phyloP scores from a whole-genome alignment of 768 basidiomycete species.

The Gloeopeniophorella convolvens region DNA sequence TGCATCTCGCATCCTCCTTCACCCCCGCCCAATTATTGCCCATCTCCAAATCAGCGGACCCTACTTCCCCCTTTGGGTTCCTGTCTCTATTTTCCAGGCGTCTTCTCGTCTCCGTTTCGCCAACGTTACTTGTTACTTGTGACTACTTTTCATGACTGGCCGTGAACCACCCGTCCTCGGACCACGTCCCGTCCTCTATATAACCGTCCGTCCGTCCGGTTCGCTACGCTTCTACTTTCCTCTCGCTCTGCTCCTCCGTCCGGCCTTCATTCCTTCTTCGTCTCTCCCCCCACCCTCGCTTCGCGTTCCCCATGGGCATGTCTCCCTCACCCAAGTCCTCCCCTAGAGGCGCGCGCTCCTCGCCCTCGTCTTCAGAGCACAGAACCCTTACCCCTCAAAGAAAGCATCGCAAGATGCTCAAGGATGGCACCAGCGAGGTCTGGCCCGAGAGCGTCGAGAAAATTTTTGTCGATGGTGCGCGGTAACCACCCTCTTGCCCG shows the following conservation, averaged over 20 bases:
- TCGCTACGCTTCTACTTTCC: slow-evolving; percentile 10
- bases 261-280: not conserved
- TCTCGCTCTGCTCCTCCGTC: not conserved
- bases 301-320: slow-evolving; percentile 19
- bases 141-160: slow-evolving; percentile 26
- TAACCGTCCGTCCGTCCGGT: slow-evolving; percentile 17
- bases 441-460: slow-evolving; percentile 78
- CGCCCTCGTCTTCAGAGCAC: slow-evolving; percentile 25
- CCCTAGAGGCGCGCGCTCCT: slow-evolving; percentile 12
- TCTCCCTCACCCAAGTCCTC: slow-evolving; percentile 26
- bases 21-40: slow-evolving; percentile 10
- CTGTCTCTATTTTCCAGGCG: slow-evolving; percentile 22
- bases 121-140: slow-evolving; percentile 3
- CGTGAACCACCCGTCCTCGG: slow-evolving; percentile 15
- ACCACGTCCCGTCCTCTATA: slow-evolving; percentile 17
- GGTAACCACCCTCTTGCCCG: not conserved
- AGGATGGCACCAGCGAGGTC: slow-evolving; percentile 71
- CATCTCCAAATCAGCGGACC: slow-evolving; percentile 26
- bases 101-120: slow-evolving; percentile 24
- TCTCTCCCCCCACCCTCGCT: slow-evolving; percentile 6
- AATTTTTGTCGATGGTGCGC: slow-evolving; percentile 66
- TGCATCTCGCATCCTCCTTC: not conserved
- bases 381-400: slow-evolving; percentile 61
- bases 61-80: slow-evolving; percentile 25
- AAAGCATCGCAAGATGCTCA: slow-evolving; percentile 79